phyloP scores from a whole-genome alignment of 2,329 filamentous ascomycete genomes.

The Neonectria sp. region DNA sequence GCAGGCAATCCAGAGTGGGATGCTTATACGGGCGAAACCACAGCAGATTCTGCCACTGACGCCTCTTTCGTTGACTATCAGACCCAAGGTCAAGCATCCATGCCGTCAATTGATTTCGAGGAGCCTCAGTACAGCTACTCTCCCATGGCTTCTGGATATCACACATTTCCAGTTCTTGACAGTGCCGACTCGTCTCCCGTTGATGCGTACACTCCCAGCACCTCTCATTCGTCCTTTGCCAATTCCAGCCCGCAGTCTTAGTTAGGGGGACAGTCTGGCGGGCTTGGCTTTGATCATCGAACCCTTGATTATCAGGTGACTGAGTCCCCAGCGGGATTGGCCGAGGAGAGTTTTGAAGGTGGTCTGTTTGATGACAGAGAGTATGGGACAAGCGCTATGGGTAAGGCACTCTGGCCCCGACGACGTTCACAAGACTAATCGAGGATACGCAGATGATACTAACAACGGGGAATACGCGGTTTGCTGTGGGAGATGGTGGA shows the following conservation, averaged over 20 bases:
- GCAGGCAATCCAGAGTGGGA: background rate
- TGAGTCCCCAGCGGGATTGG: constrained; percentile 32
- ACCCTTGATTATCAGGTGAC: constrained; percentile 17
- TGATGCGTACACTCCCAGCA: background rate
- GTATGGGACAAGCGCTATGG: too few species aligned
- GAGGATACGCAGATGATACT: background rate
- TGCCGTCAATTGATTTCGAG: background rate
- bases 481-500: constrained; percentile 20
- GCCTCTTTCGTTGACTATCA: too few species aligned
- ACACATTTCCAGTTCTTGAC: background rate
- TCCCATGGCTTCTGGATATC: background rate
- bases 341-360: background rate
- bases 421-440: background rate
- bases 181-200: background rate
- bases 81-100: background rate
- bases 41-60: background rate
- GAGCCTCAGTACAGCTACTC: background rate
- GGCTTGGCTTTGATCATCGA: constrained; percentile 20
- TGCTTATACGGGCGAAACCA: too few species aligned
- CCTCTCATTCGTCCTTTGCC: background rate
- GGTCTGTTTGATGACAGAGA: constrained; percentile 5
- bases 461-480: fast-evolving
- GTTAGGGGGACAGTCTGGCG: constrained; percentile 32
- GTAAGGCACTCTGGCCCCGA: background rate
- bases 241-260: constrained; percentile 36